phyloP scores from a whole-genome alignment of 176 grass and related monocot genomes.

The Pontederia paniculata region DNA sequence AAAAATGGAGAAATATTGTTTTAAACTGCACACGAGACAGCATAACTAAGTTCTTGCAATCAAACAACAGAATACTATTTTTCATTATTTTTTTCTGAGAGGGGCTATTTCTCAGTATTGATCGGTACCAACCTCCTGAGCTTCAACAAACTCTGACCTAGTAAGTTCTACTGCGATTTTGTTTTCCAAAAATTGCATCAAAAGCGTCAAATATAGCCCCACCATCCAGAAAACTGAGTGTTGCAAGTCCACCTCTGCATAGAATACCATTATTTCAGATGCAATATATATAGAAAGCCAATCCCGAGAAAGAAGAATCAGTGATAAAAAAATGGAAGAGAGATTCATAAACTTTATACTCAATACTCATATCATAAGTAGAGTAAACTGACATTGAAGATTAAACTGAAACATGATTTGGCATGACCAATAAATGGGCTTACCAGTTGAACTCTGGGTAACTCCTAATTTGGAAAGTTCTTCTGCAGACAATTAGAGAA shows the following conservation, averaged over 20 bases:
- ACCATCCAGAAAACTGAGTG: conserved; percentile 74
- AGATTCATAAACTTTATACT: too few relatives aligned
- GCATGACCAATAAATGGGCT: conserved; percentile 6
- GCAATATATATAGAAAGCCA: neutral
- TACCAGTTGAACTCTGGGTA: conserved; percentile 64
- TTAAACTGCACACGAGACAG: too few relatives aligned
- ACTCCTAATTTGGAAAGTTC: conserved; percentile 80
- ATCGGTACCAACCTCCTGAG: conserved; percentile 55
- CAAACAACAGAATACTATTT: neutral
- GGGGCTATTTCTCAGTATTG: neutral
- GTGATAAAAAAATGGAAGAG: too few relatives aligned
- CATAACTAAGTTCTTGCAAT: neutral
- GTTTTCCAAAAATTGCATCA: conserved; percentile 89
- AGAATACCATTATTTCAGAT: conserved; percentile 4
- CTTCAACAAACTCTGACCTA: conserved; percentile 89
- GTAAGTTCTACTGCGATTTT: conserved; percentile 86
- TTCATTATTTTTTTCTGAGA: too few relatives aligned
- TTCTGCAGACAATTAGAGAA: conserved; percentile 37
- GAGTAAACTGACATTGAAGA: neutral
- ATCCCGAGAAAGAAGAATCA: neutral
- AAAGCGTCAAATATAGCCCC: conserved; percentile 78
- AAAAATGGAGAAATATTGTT: neutral
- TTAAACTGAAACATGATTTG: neutral
- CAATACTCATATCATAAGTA: too few relatives aligned
- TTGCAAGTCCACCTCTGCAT: conserved; percentile 75